Conservation (phyloP, 208 protist genomes). For the Trypanosoma avium region DNA sequence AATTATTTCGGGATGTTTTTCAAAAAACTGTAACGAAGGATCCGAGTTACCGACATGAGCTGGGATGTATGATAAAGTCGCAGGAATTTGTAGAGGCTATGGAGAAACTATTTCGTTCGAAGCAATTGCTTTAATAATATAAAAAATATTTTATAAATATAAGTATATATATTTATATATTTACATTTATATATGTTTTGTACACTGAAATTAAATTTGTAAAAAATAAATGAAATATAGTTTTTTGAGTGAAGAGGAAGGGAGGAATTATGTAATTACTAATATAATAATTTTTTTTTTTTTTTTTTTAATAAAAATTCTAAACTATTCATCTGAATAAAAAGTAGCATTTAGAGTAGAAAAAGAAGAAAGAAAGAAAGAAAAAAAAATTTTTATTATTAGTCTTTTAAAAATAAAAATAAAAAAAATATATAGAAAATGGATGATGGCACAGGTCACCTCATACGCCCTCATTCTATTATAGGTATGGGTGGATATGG, state of each 20-base stretch:
- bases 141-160: background rate
- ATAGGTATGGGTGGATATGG: slow-evolving; percentile 33
- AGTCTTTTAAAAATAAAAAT: background rate
- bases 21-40: slow-evolving; percentile 55
- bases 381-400: too few species aligned
- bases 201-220: background rate
- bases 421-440: slow-evolving; percentile 9
- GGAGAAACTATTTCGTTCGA: slow-evolving; percentile 49
- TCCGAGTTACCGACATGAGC: slow-evolving; percentile 69
- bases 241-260: background rate
- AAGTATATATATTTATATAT: too few species aligned
- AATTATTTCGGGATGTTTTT: slow-evolving; percentile 71
- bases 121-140: slow-evolving; percentile 40
- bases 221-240: too few species aligned
- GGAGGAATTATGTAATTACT: background rate
- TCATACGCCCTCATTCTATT: slow-evolving; percentile 26
- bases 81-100: slow-evolving; percentile 63
- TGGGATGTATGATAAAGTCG: slow-evolving; percentile 53
- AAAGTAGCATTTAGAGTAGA: background rate
- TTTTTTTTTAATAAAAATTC: too few species aligned
- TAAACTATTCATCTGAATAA: too few species aligned
- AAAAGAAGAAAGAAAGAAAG: background rate
- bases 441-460: slow-evolving; percentile 33
- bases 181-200: background rate
- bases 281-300: too few species aligned